These are phyloP conservation scores for Phyllachora maydis DNA, from an alignment of 2,329 filamentous ascomycete species.

Conservation along the genomic window DNA sequence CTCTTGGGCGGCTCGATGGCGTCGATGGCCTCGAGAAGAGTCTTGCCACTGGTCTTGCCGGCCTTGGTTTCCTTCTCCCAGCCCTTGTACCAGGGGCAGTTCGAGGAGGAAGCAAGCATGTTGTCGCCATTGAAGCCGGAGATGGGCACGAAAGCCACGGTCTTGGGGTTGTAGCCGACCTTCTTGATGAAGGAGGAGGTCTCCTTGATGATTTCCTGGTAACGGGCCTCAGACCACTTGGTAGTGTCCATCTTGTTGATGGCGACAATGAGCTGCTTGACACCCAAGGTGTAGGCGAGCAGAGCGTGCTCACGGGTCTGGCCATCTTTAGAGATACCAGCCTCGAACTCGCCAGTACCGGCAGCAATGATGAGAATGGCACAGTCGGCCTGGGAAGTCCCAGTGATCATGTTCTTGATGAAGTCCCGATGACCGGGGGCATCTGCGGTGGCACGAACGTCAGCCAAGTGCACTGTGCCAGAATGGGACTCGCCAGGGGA, in stretches of 20 bases:
- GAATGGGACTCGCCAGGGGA: no score
- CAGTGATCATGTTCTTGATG: slow-evolving; percentile 99
- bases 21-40: slow-evolving; percentile 97
- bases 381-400: slow-evolving; percentile 99
- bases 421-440: slow-evolving; percentile 99
- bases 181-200: slow-evolving; percentile 99
- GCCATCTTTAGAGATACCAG: slow-evolving; percentile 99
- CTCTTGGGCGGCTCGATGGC: slow-evolving; percentile 81
- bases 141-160: slow-evolving; percentile 96
- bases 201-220: slow-evolving; percentile 99
- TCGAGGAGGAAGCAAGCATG: slow-evolving; percentile 79
- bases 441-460: slow-evolving; percentile 26
- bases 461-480: slow-evolving; percentile 6
- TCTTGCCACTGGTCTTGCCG: slow-evolving; percentile 79
- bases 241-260: slow-evolving; percentile 99
- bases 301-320: slow-evolving; percentile 99
- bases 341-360: slow-evolving; percentile 99
- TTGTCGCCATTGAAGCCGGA: slow-evolving; percentile 99
- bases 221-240: slow-evolving; percentile 95
- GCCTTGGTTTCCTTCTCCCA: slow-evolving; percentile 98
- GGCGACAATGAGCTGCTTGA: slow-evolving; percentile 99
- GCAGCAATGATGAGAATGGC: slow-evolving; percentile 99
- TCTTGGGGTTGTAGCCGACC: slow-evolving; percentile 99
- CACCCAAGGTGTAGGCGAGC: slow-evolving; percentile 98
- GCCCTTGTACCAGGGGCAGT: slow-evolving; percentile 99